Evolutionary conservation across 768 basidiomycete genomes (phyloP).

Genomic region (Amanita molliuscula): DNA sequence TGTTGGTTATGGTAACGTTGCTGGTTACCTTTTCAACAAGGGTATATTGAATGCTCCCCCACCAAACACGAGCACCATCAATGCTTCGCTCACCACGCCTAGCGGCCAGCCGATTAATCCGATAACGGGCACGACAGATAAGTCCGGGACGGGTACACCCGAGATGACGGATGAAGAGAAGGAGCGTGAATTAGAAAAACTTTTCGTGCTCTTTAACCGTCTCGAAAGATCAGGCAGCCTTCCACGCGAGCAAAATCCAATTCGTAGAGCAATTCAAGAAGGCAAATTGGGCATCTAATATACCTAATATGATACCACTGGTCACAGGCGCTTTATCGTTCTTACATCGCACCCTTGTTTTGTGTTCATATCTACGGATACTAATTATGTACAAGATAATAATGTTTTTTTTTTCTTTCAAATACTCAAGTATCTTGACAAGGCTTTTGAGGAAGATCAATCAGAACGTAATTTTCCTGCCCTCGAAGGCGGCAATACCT

Average conservation of each 20-base stretch:
- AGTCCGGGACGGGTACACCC: slow-evolving; percentile 24
- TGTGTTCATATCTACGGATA: neutral
- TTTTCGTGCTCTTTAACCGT: slow-evolving; percentile 87
- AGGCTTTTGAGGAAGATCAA: neutral
- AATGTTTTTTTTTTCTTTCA: neutral
- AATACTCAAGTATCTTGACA: neutral
- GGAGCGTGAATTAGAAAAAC: slow-evolving; percentile 82
- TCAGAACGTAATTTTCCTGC: slow-evolving; percentile 60
- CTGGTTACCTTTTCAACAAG: slow-evolving; percentile 89
- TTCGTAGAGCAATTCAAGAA: slow-evolving; percentile 55
- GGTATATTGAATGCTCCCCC: slow-evolving; percentile 65
- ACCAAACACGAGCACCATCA: slow-evolving; percentile 17
- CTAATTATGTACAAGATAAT: slow-evolving; percentile 1
- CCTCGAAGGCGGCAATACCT: slow-evolving; percentile 52
- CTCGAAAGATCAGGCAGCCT: slow-evolving; percentile 70
- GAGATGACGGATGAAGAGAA: slow-evolving; percentile 95
- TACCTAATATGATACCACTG: neutral
- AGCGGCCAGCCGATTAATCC: slow-evolving; percentile 57
- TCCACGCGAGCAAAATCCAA: slow-evolving; percentile 56
- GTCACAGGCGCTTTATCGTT: neutral
- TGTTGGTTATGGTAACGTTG: slow-evolving; percentile 92
- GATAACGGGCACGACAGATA: slow-evolving; percentile 69
- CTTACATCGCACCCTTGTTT: neutral
- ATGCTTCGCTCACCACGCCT: slow-evolving; percentile 22
- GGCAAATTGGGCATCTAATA: slow-evolving; percentile 14